Evolutionary conservation across 2,329 filamentous ascomycete genomes (phyloP).

Genomic region (Exophiala oligosperma): DNA sequence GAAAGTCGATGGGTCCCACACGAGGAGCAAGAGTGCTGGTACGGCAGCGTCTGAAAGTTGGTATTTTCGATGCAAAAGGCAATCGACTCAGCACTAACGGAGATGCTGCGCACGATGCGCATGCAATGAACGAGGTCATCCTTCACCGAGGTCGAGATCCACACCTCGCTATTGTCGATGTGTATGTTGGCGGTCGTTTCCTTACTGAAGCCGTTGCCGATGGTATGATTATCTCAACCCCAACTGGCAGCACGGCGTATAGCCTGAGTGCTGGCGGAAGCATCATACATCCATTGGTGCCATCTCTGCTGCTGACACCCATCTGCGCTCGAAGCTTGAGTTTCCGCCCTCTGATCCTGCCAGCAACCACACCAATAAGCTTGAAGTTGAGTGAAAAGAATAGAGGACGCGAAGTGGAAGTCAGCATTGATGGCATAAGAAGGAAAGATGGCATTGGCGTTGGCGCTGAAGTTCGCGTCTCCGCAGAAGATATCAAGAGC

Average conservation of each 20-base stretch:
- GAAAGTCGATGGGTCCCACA: constrained; percentile 75
- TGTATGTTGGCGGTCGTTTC: constrained; percentile 84
- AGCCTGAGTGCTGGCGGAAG: constrained; percentile 88
- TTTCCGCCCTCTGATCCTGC: constrained; percentile 87
- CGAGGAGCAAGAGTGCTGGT: constrained; percentile 79
- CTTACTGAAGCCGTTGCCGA: constrained; percentile 93
- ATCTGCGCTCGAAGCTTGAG: constrained; percentile 91
- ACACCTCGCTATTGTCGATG: constrained; percentile 87
- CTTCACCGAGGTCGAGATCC: constrained; percentile 88
- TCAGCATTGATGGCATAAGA: constrained; percentile 75
- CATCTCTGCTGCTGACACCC: constrained; percentile 83
- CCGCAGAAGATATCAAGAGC: constrained; percentile 70
- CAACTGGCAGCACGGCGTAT: constrained; percentile 94
- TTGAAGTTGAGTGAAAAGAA: constrained; percentile 80
- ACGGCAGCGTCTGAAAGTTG: constrained; percentile 82
- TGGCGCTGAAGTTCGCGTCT: constrained; percentile 85
- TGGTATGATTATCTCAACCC: constrained; percentile 90
- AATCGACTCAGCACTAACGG: constrained; percentile 36
- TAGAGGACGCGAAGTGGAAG: constrained; percentile 71
- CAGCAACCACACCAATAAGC: constrained; percentile 79
- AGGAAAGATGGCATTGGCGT: constrained; percentile 64
- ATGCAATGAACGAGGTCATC: constrained; percentile 92
- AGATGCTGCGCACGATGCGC: constrained; percentile 48
- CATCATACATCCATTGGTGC: constrained; percentile 91
- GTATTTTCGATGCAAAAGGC: constrained; percentile 72